Evolutionary conservation across 306 rosid species (phyloP).

Genomic region (Acacia acuminata): DNA sequence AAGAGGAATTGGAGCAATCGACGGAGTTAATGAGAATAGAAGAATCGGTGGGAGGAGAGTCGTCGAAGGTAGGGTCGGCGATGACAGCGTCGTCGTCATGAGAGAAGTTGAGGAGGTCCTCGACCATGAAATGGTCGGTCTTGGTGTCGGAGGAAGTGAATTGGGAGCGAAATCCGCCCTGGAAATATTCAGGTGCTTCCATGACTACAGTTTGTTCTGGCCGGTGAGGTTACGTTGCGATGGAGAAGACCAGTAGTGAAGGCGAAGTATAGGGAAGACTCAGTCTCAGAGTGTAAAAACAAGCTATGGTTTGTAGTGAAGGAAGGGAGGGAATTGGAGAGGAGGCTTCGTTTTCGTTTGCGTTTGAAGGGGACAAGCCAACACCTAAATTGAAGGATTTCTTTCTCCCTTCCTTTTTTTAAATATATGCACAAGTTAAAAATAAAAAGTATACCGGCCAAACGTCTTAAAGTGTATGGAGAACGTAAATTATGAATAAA

Average conservation of each 20-base stretch:
- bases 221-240: constrained; percentile 30
- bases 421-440: constrained; percentile 24
- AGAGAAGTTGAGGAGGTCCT: constrained; percentile 87
- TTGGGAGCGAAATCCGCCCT: constrained; percentile 47
- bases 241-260: constrained; percentile 33
- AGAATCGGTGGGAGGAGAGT: constrained; percentile 48
- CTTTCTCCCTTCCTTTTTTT: background rate
- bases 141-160: constrained; percentile 47
- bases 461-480: background rate
- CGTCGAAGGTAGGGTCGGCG: constrained; percentile 44
- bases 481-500: constrained; percentile 19
- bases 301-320: constrained; percentile 43
- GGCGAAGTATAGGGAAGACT: constrained; percentile 40
- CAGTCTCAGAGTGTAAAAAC: constrained; percentile 26
- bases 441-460: background rate
- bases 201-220: constrained; percentile 26
- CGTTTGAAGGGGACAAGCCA: constrained; percentile 66
- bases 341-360: constrained; percentile 61
- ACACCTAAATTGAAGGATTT: constrained; percentile 53
- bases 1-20: constrained; percentile 57
- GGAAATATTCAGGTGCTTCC: constrained; percentile 72
- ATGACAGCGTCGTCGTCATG: constrained; percentile 46
- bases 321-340: constrained; percentile 37
- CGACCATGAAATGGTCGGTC: constrained; percentile 69
- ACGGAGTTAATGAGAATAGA: constrained; percentile 44